Conservation (phyloP, 2,329 filamentous ascomycete genomes). For the Cordyceps fumosorosea region DNA sequence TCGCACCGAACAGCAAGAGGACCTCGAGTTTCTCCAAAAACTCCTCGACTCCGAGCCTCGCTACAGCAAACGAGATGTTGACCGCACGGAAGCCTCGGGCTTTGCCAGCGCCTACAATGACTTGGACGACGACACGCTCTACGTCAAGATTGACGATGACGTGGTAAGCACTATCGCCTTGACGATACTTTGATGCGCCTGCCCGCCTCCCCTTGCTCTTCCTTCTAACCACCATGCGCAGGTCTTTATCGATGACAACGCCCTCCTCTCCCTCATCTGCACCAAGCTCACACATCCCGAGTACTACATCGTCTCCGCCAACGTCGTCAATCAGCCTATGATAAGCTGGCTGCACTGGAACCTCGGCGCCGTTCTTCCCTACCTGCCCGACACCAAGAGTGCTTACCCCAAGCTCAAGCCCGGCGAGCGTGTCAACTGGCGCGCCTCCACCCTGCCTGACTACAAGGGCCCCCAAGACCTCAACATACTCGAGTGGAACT, state of each 20-base stretch:
- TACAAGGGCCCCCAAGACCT: slow-evolving; percentile 27
- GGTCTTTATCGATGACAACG: slow-evolving; percentile 32
- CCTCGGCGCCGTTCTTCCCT: slow-evolving; percentile 44
- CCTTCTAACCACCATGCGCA: slow-evolving; percentile 14
- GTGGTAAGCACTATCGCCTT: slow-evolving; percentile 25
- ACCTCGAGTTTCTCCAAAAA: slow-evolving; percentile 33
- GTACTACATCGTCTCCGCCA: slow-evolving; percentile 45
- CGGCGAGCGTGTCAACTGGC: slow-evolving; percentile 28
- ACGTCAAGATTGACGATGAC: slow-evolving; percentile 32
- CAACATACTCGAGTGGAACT: slow-evolving; percentile 25
- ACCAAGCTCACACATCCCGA: slow-evolving; percentile 45
- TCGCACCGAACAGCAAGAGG: slow-evolving; percentile 31
- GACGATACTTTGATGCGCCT: not conserved
- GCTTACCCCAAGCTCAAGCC: slow-evolving; percentile 22
- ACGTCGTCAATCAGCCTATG: slow-evolving; percentile 50
- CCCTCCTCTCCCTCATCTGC: slow-evolving; percentile 46
- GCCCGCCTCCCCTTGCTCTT: not conserved
- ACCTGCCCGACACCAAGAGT: slow-evolving; percentile 40
- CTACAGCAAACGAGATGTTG: slow-evolving; percentile 32
- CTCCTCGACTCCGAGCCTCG: slow-evolving; percentile 29
- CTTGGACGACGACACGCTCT: slow-evolving; percentile 39
- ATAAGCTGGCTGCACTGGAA: slow-evolving; percentile 49
- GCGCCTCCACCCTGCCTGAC: slow-evolving; percentile 30
- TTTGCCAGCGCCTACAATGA: slow-evolving; percentile 35
- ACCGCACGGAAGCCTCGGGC: slow-evolving; percentile 27